Conservation (phyloP, 495 filamentous ascomycete genomes). For the Xanthoparmelia taractica region DNA sequence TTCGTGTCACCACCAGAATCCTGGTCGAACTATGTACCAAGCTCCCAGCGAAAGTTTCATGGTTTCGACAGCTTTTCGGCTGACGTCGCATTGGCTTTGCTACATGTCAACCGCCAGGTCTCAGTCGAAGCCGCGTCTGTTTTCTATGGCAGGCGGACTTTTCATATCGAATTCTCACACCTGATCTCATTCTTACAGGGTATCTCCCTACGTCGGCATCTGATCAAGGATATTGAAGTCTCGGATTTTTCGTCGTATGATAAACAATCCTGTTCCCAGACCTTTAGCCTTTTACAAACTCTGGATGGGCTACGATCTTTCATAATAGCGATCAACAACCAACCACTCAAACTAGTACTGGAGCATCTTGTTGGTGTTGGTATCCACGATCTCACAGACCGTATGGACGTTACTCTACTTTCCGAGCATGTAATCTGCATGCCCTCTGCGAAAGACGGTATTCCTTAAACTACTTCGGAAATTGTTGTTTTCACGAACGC, state of each 20-base stretch:
- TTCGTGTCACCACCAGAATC: neutral
- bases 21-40: neutral
- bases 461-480: neutral
- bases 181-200: neutral
- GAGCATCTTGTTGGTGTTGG: neutral
- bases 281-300: neutral
- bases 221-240: neutral
- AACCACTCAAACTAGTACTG: neutral
- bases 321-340: neutral
- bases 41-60: neutral
- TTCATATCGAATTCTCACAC: neutral
- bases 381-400: neutral
- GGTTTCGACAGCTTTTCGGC: neutral
- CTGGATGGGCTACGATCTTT: neutral
- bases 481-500: neutral
- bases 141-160: neutral
- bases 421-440: neutral
- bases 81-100: neutral
- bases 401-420: neutral
- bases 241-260: neutral
- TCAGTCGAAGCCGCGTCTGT: conserved; percentile 1
- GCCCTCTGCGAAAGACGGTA: neutral
- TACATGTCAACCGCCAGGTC: conserved; percentile 5
- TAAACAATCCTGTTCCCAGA: neutral
- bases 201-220: neutral